Base-by-base conservation (phyloP, 2,329 filamentous ascomycete genomes). In the Aureobasidium musti region DNA sequence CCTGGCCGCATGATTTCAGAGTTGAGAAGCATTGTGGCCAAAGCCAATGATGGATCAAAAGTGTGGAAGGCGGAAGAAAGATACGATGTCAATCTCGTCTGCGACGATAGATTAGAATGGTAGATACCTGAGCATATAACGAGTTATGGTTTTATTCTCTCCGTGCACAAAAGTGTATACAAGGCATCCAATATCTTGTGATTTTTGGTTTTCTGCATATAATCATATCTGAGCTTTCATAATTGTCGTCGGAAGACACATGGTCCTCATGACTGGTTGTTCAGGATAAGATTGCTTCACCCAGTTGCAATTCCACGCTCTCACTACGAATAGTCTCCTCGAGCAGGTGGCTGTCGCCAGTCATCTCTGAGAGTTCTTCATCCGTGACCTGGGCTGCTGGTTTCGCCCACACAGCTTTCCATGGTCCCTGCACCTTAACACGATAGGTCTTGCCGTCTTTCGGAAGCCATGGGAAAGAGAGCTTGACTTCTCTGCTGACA, bases 391-490 rank as follows among this genome's bases (percentile, higher is more conserved):
- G 66, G 5, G 64, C 54, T 28, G 67, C 65, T 14, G 59, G 28
- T 63, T 69, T 72, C 7, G 67, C 72, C 77, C 77, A 79, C 0
- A 77, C 73, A 1, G 74, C 78, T 28, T 73, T 73, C 69, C 77
- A 77, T 1, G 69, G 63, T 0, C 79, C 79, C 33, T 73, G 72
- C 8, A 71, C 74, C 26, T 72, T 70, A 17, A 79, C 71, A n/a
- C 74, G 76, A 69, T 78, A 79, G 63, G 72, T 73, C 11, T 74
- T 74, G 7, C 77, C 76, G 53, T 70, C 70, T 21, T 74, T 69
- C 7, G 77, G 75, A 71, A 79, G 74, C 74, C 77, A 77, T 0
- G 77, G 76, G 67, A 72, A 74, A 41, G 74, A 70, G 45, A 80
- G 74, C 3, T 75, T 71, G 2, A 80, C 67, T n/a, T 79, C 75